Base-by-base conservation (phyloP, 2,329 filamentous ascomycete species). In the Drechslerella stenobrocha region DNA sequence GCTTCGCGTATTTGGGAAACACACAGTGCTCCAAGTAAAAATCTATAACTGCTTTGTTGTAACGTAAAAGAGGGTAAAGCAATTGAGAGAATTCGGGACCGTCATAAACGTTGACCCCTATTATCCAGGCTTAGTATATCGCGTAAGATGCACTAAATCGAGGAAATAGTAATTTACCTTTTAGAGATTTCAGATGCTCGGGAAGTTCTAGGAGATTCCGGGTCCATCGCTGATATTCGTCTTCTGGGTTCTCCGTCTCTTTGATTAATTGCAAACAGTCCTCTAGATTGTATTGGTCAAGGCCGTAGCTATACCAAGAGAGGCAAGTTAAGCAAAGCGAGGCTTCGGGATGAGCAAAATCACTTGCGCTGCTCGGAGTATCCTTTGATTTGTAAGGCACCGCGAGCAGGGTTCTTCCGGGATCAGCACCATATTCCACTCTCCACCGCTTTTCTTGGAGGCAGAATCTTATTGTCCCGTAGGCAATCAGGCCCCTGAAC, bases 301-400 rank as follows among this genome's bases (percentile, higher is more conserved):
- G 77, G 0, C 86, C 85, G 0, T 76, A 76, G 50, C 83, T 82
- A 67, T 83, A 87, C 72, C 81, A 84, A 1, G 77, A 79, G 0
- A 86, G 74, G 1, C 76, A 82, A 0, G 84, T 86, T 0, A 87
- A 74, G 0, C 80, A 57, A 11, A 86, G 81, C 0, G 81, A 78
- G 0, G 82, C 79, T 40, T 87, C 84, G 0, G 83, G 82, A 34
- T 87, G 83, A 9, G 83, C 83, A 71, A 85, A 87, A 67, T 87
- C 84, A 0, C 84, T 80, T 2, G 81, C 77, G 0, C 78, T 74
- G 0, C 81, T 77, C 0, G 83, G 84, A 2, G 71, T 79, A 50
- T 84, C 84, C 57, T 87, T 87, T 0, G 83, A 83, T 6, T 78
- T 77, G 69, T 80, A 87, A 0, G 84, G 85, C 0, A 87, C 82